Conservation (phyloP, 768 basidiomycete species). For the Chalciporus sphaerocephalus region DNA sequence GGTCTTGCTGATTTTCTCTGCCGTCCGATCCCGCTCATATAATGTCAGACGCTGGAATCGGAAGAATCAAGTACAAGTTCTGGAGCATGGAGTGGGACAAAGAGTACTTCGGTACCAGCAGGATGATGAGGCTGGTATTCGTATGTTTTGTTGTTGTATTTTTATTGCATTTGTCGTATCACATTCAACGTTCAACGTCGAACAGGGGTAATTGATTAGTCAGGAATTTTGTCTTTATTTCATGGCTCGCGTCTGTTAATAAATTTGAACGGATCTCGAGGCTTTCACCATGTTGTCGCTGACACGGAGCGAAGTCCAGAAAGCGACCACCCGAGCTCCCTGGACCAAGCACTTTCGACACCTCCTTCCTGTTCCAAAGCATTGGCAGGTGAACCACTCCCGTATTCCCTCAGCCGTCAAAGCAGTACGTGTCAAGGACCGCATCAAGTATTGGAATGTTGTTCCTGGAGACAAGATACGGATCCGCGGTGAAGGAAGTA, state of each 20-base stretch:
- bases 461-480: constrained; percentile 80
- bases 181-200: background rate
- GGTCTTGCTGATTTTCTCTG: constrained; percentile 15
- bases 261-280: background rate
- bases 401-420: constrained; percentile 44
- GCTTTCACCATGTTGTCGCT: constrained; percentile 25
- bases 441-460: constrained; percentile 85
- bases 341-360: constrained; percentile 69
- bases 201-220: constrained; percentile 18
- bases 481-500: constrained; percentile 58
- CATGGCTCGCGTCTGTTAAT: too few relatives aligned
- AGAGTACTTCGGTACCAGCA: constrained; percentile 18
- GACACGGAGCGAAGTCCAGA: constrained; percentile 36
- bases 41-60: constrained; percentile 66
- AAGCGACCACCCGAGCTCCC: constrained; percentile 47
- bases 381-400: constrained; percentile 43
- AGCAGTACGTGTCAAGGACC: constrained; percentile 56
- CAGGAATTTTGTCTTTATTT: constrained; percentile 9
- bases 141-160: background rate
- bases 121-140: constrained; percentile 13
- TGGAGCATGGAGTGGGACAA: constrained; percentile 37
- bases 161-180: background rate
- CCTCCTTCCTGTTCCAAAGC: constrained; percentile 55
- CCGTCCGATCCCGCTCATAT: constrained; percentile 1
- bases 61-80: constrained; percentile 70